Evolutionary conservation across 768 basidiomycete species (phyloP).

Genomic region (Melanogaster broomeanus): DNA sequence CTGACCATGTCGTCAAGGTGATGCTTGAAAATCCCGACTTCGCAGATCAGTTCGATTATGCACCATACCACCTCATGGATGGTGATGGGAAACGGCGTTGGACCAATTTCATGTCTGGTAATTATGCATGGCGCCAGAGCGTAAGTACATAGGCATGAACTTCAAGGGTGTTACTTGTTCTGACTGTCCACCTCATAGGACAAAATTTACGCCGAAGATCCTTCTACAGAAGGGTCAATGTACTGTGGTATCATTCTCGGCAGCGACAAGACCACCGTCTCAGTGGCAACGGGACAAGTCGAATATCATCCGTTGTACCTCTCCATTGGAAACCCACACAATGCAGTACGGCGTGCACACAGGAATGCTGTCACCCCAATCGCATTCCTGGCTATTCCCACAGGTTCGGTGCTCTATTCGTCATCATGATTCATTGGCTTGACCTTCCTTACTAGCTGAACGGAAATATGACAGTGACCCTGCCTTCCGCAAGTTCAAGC

Average conservation of each 20-base stretch:
- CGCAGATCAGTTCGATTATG: constrained; percentile 9
- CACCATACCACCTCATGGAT: neutral
- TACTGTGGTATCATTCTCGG: constrained; percentile 34
- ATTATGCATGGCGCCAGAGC: constrained; percentile 43
- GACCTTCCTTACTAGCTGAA: neutral
- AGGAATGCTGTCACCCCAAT: constrained; percentile 22
- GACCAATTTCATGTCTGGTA: constrained; percentile 41
- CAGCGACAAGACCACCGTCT: constrained; percentile 46
- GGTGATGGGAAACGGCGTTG: constrained; percentile 8
- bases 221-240: constrained; percentile 31
- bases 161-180: constrained; percentile 9
- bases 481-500: constrained; percentile 19
- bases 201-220: constrained; percentile 1
- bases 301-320: constrained; percentile 40
- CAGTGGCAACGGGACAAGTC: constrained; percentile 39
- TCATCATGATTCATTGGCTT: neutral
- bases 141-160: constrained; percentile 4
- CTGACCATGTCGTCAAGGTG: constrained; percentile 11
- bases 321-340: constrained; percentile 27
- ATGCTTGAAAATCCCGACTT: constrained; percentile 26
- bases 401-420: constrained; percentile 22
- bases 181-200: too few relatives aligned
- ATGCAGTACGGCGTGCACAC: constrained; percentile 19
- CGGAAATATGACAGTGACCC: constrained; percentile 1
- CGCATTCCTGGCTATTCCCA: constrained; percentile 30